Conservation (phyloP, 371 early-diverging fungal species). For the Zychaea mexicana region DNA sequence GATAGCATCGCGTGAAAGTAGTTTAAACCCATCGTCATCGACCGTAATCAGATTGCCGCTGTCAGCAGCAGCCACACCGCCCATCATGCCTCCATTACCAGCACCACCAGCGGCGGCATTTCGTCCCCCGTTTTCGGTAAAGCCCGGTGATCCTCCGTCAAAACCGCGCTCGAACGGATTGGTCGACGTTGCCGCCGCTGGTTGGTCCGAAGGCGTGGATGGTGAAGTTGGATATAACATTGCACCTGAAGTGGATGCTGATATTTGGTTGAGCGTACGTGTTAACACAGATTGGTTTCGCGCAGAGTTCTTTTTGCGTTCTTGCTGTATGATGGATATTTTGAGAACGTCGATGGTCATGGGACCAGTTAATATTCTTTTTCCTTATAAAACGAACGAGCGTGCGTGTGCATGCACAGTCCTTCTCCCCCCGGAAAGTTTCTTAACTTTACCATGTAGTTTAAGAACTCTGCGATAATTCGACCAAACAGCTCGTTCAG, state of each 20-base stretch:
- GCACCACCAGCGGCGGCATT: background rate
- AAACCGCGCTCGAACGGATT: constrained; percentile 19
- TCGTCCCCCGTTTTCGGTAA: background rate
- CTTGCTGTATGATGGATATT: constrained; percentile 38
- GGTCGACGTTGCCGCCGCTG: constrained; percentile 5
- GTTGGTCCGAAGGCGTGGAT: constrained; percentile 10
- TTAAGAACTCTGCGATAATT: constrained; percentile 48
- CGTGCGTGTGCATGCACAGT: background rate
- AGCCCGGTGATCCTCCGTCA: background rate
- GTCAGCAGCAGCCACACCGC: background rate
- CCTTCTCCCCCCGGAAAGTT: background rate
- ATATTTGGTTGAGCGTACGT: constrained; percentile 73
- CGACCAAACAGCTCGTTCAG: constrained; percentile 65
- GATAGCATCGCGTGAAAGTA: constrained; percentile 61
- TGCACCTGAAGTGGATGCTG: constrained; percentile 44
- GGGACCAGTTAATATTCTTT: background rate
- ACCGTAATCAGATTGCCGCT: constrained; percentile 29
- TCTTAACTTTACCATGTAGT: constrained; percentile 48
- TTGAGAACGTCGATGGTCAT: background rate
- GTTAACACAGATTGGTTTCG: constrained; percentile 67
- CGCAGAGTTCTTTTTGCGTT: constrained; percentile 58
- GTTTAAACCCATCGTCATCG: constrained; percentile 51
- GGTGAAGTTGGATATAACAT: constrained; percentile 23
- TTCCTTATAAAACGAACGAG: background rate
- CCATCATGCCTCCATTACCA: background rate